Base-by-base conservation (phyloP, 495 filamentous ascomycete genomes). In the Alectoria sarmentosa region DNA sequence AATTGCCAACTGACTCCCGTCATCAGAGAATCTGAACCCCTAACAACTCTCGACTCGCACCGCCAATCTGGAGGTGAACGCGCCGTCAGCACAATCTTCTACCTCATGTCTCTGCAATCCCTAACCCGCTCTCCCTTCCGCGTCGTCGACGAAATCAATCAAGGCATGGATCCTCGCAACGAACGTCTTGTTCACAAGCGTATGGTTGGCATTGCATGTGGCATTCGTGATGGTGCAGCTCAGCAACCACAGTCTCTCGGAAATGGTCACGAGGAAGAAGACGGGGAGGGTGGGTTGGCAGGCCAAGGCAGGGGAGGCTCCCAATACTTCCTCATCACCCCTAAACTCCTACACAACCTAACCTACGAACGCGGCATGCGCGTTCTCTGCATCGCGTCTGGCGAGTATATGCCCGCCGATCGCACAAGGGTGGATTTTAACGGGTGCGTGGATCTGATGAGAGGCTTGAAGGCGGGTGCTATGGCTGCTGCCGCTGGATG, bases 61-160 rank as follows among this genome's bases (percentile, higher is more conserved):
- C 90, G 95, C 38, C 94, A 99, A 75, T 96, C 92, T 26, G 94
- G 94, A 66, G 94, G 94, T 62, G 94, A 99, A 77, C 88, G 95
- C 46, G 91, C 94, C 34, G 94, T 99, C 39, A 92, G 89, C 38
- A 99, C 94, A 3, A 96, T 99, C 72, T 99, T 97, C 83, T 99
- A 97, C 76, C 90, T 99, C 66, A 98, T 99, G 93, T 90, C 95
- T 2, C 83, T 99, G 13, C 94, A 99, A 74, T 89, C 90, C 23
- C 86, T 98, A 68, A 92, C 94, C 5, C 90, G 90, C 67, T 89
- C 91, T 3, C 94, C 94, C n/a, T 99, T 99, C 86, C 92, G 94
- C 61, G 94, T 98, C 48, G 94, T 99, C 62, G 94, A 98, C 77
- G 94, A 98, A 76, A 98, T 98, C 78, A 98, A 98, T 70, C 94